Evolutionary conservation across 2,329 filamentous ascomycete genomes (phyloP).

Genomic region (Penicillium decumbens): DNA sequence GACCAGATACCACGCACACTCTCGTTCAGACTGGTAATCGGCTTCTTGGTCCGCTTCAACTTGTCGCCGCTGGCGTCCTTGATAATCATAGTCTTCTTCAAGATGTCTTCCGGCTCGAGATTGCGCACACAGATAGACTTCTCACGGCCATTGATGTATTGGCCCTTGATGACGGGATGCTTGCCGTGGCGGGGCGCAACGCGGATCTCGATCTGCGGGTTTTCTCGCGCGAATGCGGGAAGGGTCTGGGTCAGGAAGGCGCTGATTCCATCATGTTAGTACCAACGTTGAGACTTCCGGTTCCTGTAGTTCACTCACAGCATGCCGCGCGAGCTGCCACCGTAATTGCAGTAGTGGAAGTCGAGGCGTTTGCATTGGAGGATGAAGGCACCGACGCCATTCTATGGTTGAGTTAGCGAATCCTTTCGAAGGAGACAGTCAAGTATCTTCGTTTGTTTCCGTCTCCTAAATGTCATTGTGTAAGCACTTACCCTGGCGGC

Average conservation of each 20-base stretch:
- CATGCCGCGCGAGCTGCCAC: conserved; percentile 90
- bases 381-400: conserved; percentile 94
- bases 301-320: conserved; percentile 56
- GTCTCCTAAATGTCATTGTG: not conserved
- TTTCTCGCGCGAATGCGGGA: conserved; percentile 68
- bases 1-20: conserved; percentile 63
- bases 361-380: conserved; percentile 94
- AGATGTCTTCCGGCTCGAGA: conserved; percentile 70
- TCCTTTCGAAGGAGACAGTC: not conserved
- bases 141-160: conserved; percentile 85
- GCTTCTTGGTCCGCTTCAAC: conserved; percentile 52
- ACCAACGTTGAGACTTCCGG: not conserved
- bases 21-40: conserved; percentile 59
- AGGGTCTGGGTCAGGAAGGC: conserved; percentile 76
- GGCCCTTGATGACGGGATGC: conserved; percentile 81
- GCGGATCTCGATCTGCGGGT: conserved; percentile 86
- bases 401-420: conserved; percentile 51
- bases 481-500: conserved; percentile 51
- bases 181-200: conserved; percentile 84
- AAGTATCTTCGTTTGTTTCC: conserved; percentile 2
- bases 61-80: conserved; percentile 48
- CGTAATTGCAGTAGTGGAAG: conserved; percentile 96
- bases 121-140: conserved; percentile 89
- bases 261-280: conserved; percentile 43
- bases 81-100: conserved; percentile 63